phyloP scores from a whole-genome alignment of 148 eudicot genomes.

The Cornus controversa region DNA sequence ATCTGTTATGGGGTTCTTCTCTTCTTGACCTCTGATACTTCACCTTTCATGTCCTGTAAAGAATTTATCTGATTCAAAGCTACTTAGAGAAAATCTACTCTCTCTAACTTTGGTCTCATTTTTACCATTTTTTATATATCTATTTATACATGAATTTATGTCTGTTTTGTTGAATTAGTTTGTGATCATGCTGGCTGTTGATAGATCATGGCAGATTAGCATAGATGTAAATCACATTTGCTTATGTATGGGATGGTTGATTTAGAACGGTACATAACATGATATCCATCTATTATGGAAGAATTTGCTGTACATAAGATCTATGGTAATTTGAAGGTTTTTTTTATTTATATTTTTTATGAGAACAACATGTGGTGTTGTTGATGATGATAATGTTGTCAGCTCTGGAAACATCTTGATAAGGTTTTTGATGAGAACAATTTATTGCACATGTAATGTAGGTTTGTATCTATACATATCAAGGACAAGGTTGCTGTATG shows the following conservation, averaged over 20 bases:
- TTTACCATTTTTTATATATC: background rate
- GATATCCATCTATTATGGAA: background rate
- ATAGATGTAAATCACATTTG: background rate
- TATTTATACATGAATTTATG: background rate
- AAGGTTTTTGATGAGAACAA: background rate
- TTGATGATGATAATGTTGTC: background rate
- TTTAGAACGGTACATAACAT: background rate
- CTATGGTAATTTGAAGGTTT: background rate
- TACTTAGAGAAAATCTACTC: conserved; percentile 9
- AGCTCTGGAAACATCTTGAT: background rate
- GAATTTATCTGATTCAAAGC: conserved; percentile 13
- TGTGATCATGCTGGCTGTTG: background rate
- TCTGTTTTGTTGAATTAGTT: background rate
- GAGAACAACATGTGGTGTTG: too few relatives aligned
- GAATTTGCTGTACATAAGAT: background rate
- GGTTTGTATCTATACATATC: background rate
- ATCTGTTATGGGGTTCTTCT: conserved; percentile 13
- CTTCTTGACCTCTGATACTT: conserved; percentile 3
- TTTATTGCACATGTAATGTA: background rate
- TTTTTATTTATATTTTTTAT: too few relatives aligned
- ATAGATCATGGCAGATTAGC: background rate
- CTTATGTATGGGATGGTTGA: too few relatives aligned
- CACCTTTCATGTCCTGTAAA: conserved; percentile 14
- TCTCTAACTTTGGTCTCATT: background rate
- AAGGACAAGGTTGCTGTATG: background rate